Evolutionary conservation across 2,329 filamentous ascomycete genomes (phyloP), one percentile per base, ranked within the genome.

Genomic region (Verticillium nonalfalfae): DNA sequence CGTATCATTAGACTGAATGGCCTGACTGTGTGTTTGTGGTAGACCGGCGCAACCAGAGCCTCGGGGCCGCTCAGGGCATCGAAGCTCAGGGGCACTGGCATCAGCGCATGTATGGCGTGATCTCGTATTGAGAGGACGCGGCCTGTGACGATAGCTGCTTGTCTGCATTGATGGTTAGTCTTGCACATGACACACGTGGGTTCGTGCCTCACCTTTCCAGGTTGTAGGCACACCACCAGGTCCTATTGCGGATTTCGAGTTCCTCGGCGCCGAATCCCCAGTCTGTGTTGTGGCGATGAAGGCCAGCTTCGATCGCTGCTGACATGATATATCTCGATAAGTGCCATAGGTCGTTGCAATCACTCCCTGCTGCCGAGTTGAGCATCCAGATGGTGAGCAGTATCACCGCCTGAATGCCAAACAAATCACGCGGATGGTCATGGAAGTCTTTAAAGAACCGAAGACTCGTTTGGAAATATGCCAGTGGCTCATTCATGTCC

Each of bases 291-390:
- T 68, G 68, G 2, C 68, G 66, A 45, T 69, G 68, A 4, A 69
- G 64, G 1, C 68, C 67, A 13, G 61, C 45, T 57, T 69, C 68
- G 34, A 69, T 64, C 4, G 68, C 68, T n/a, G 61, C 60, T 2
- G 68, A 70, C 68, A 70, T 70, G 33, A 65, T 59, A 10, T 70
- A 70, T 4, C 68, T 64, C 9, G 62, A 64, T 3, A 70, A 56
- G 4, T 70, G 68, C 68, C 68, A 70, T n/a, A 70, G 62, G 33
- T 70, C 68, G 26, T 66, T 67, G 38, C 58, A 61, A 31, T 68
- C 62, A 6, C 66, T 66, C 11, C 63, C 62, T 3, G 35, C 58
- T 7, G 62, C 59, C 1, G 68, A 70, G 26, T 65, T 63, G 2
- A 70, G 38, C 67, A 70, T 70, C 68, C 67, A 70, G 0, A 69